Evolutionary conservation across 2,329 filamentous ascomycete genomes (phyloP), one percentile per base, ranked within the genome.

Genomic region (Colletotrichum eleusines): DNA sequence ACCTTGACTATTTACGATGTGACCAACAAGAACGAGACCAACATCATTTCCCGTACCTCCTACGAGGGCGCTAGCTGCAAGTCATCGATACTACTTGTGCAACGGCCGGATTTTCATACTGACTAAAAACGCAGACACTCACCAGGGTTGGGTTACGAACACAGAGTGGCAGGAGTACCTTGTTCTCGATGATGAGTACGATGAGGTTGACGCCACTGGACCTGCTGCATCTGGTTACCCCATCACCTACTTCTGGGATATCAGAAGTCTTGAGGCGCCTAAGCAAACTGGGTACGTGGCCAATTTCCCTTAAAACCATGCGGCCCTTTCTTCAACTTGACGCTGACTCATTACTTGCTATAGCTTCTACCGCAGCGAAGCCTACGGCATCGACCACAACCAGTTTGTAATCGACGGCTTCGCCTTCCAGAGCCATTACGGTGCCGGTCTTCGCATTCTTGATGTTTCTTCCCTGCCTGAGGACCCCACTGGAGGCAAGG

Each of bases 61-160:
- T 89, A 88, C 76, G 81, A 84, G 20, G 87, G 87, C 44, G 84
- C 84, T 6, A 72, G 59, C 60, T 72, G 71, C 71, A 64, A n/a
- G 63, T 53, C 2, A 8, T 14, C 1, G 1, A 1, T 5, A 6
- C 14, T 7, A 5, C 9, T 9, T 5, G 8, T 40, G 20, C 48
- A 28, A 28, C n/a, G 16, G 18, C 7, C 26, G 8, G 35, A 26
- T 8, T 3, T 2, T 5, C 14, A 31, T 48, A 5, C 20, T 23
- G 0, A 64, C 3, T 18, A 86, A 85, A 48, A n/a, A n/a, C 26
- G 75, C 81, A 31, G 88, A 88, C 79, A 87, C 85, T 2, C 87
- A 89, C 76, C 87, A 89, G 74, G 87, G 87, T 64, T 84, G 83
- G 78, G 79, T 88, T 11, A 80, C 85, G 60, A 81, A 86, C 75